Conservation (phyloP, 805 yeast genomes). For the Candida orba region DNA sequence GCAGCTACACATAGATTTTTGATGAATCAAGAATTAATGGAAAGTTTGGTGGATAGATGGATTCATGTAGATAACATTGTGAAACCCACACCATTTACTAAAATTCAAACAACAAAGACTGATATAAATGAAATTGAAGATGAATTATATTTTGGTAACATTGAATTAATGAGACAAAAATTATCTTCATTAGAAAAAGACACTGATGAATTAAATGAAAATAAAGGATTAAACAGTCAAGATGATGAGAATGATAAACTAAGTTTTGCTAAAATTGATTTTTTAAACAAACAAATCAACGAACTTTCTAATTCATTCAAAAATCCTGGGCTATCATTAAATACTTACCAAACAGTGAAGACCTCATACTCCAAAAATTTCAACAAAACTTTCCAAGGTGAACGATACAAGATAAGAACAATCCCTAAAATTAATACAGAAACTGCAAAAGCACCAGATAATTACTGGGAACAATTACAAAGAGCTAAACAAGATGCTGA, state of each 20-base stretch:
- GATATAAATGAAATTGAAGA: conserved; percentile 10
- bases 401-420: conserved; percentile 7
- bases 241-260: background rate
- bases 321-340: background rate
- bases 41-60: conserved; percentile 39
- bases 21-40: conserved; percentile 42
- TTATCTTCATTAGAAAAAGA: conserved; percentile 14
- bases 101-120: conserved; percentile 12
- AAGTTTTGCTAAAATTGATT: conserved; percentile 1
- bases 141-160: conserved; percentile 22
- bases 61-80: conserved; percentile 38
- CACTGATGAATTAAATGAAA: conserved; percentile 9
- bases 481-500: conserved; percentile 12
- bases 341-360: conserved; percentile 5
- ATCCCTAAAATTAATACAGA: conserved; percentile 12
- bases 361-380: conserved; percentile 4
- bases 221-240: too few species aligned
- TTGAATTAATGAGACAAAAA: conserved; percentile 19
- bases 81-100: conserved; percentile 30
- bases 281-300: conserved; percentile 6
- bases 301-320: conserved; percentile 9
- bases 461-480: conserved; percentile 20
- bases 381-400: conserved; percentile 3
- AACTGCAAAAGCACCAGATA: conserved; percentile 17
- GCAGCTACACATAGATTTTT: conserved; percentile 39